phyloP scores from a whole-genome alignment of 306 rosid species.

The Potentilla sterilis region DNA sequence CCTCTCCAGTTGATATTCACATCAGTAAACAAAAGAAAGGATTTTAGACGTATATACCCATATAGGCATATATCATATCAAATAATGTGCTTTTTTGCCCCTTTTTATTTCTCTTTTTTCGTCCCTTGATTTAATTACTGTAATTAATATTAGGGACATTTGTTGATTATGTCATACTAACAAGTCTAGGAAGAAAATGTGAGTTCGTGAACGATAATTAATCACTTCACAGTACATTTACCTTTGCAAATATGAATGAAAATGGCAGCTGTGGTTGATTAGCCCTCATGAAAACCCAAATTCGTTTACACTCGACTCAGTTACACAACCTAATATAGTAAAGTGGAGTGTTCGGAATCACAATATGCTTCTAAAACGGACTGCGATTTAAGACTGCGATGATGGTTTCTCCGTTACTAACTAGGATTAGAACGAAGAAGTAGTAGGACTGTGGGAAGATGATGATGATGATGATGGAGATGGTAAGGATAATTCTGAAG shows the following conservation, averaged over 20 bases:
- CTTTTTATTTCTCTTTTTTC: not conserved
- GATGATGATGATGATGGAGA: no score
- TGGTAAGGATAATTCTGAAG: no score
- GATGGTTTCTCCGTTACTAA: no score
- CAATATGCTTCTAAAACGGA: no score
- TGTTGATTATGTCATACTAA: not conserved
- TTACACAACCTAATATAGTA: no score
- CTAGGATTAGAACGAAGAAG: no score
- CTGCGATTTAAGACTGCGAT: no score
- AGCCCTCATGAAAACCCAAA: no score
- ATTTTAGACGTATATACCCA: constrained; percentile 17
- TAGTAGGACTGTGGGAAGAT: no score
- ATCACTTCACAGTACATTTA: not conserved
- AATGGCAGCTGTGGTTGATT: not conserved
- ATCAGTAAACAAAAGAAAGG: constrained; percentile 33
- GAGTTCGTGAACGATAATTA: constrained; percentile 1
- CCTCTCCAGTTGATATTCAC: constrained; percentile 14
- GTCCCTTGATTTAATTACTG: not conserved
- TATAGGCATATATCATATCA: not conserved
- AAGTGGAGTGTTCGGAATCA: no score
- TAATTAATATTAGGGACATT: constrained; percentile 12
- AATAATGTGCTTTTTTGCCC: not conserved
- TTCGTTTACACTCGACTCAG: no score
- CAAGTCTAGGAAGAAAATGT: not conserved
- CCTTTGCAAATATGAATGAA: not conserved